Conservation (phyloP, 2,329 filamentous ascomycete species). For the Trichoderma breve region DNA sequence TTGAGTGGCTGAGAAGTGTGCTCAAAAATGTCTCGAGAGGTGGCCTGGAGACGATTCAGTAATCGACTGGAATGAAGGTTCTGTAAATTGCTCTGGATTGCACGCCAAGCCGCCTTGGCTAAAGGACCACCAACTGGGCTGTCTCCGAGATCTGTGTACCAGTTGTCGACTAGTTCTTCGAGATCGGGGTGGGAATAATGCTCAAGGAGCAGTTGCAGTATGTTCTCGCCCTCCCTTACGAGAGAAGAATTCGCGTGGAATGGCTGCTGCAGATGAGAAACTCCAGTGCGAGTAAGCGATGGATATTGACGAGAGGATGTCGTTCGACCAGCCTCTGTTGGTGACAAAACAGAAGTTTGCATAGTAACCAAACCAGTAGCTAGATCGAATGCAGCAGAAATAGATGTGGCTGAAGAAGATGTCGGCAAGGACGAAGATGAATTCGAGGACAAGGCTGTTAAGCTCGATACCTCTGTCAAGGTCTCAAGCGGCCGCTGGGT, state of each 20-base stretch:
- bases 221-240: not conserved
- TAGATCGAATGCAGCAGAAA: not conserved
- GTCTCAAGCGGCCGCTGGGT: not conserved
- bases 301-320: not conserved
- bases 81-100: not conserved
- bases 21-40: not conserved
- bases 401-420: not conserved
- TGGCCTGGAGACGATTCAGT: not conserved
- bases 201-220: not conserved
- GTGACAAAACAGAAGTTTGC: not conserved
- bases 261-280: not conserved
- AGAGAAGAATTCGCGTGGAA: not conserved
- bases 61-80: not conserved
- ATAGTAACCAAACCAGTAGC: not conserved
- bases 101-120: not conserved
- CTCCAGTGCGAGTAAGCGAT: not conserved
- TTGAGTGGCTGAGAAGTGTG: not conserved
- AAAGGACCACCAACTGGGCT: not conserved
- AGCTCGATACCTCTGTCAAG: not conserved
- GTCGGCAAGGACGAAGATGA: not conserved
- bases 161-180: not conserved
- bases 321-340: not conserved
- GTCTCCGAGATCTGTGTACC: slow-evolving; percentile 1
- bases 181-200: not conserved
- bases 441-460: not conserved